phyloP scores from a whole-genome alignment of 2,329 filamentous ascomycete genomes.

The Aschersonia sp. region DNA sequence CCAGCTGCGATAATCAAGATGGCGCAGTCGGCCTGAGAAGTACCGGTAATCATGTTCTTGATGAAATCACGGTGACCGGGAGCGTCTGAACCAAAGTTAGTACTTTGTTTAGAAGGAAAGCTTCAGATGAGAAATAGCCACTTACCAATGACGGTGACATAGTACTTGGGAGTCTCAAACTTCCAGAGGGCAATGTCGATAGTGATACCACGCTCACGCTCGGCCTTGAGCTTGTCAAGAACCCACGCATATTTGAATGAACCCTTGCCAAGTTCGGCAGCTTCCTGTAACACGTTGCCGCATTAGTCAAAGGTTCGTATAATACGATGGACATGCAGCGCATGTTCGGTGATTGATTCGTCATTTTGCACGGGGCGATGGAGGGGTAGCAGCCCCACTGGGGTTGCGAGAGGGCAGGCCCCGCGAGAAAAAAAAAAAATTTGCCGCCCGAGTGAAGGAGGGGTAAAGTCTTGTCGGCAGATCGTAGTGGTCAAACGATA shows the following conservation, averaged over 20 bases:
- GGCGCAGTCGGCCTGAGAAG: conserved; percentile 98
- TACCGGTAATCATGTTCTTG: conserved; percentile 99
- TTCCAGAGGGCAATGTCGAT: conserved; percentile 99
- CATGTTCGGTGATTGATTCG: too few relatives aligned
- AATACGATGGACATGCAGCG: neutral
- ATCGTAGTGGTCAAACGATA: neutral
- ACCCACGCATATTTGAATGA: conserved; percentile 99
- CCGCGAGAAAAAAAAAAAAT: conserved; percentile 6
- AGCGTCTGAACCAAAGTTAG: conserved; percentile 47
- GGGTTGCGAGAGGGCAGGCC: neutral
- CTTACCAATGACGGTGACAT: conserved; percentile 92
- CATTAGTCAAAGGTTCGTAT: neutral
- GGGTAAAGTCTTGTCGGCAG: neutral
- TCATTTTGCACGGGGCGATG: neutral
- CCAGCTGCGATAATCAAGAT: conserved; percentile 99
- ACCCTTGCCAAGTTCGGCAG: conserved; percentile 97
- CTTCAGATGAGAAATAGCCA: too few relatives aligned
- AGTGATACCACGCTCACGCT: conserved; percentile 99
- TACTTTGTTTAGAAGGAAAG: neutral
- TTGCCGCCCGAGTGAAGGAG: conserved; percentile 2
- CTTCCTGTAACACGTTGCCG: conserved; percentile 53
- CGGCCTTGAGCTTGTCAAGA: conserved; percentile 99
- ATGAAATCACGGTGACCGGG: conserved; percentile 99
- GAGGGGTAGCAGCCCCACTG: conserved; percentile 8
- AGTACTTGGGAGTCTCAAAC: conserved; percentile 98